These are phyloP conservation scores for Lizonia empirigonia DNA, from an alignment of 2,329 filamentous ascomycete species.

Conservation along the genomic window DNA sequence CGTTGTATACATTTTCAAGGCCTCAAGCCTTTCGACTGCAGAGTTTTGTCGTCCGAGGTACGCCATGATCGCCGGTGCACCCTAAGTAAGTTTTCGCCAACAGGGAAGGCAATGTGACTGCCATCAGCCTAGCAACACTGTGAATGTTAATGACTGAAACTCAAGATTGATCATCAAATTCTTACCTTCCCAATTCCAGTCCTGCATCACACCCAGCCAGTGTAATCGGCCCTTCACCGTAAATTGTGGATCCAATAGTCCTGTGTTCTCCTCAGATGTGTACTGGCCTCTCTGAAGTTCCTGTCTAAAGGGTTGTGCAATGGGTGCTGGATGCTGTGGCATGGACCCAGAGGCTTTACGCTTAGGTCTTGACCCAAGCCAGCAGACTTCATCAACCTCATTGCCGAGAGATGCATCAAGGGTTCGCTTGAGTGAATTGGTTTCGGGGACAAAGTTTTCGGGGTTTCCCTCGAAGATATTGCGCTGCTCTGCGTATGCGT, in stretches of 20 bases:
- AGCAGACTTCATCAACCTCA: constrained; percentile 29
- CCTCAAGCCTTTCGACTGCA: neutral
- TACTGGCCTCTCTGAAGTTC: constrained; percentile 34
- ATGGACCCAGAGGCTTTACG: constrained; percentile 13
- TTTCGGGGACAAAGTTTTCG: constrained; percentile 15
- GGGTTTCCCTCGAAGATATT: constrained; percentile 9
- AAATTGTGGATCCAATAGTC: constrained; percentile 61
- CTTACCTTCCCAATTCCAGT: constrained; percentile 75
- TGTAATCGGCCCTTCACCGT: constrained; percentile 70
- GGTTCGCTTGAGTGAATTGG: constrained; percentile 29
- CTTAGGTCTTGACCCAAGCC: constrained; percentile 30
- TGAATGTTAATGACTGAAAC: neutral
- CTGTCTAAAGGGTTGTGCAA: neutral
- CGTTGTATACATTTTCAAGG: neutral
- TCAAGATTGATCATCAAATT: neutral
- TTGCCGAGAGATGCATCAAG: constrained; percentile 19
- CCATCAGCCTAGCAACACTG: constrained; percentile 7
- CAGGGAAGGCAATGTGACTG: too few species aligned
- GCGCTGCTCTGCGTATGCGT: constrained; percentile 54
- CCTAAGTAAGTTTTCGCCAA: neutral
- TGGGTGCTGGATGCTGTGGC: neutral
- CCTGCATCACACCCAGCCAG: constrained; percentile 74
- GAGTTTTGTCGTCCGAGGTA: neutral
- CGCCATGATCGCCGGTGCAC: neutral
- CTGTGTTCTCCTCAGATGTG: constrained; percentile 25